Conservation (phyloP, 176 grass and related monocot species). For the Eremochloa ophiuroides region DNA sequence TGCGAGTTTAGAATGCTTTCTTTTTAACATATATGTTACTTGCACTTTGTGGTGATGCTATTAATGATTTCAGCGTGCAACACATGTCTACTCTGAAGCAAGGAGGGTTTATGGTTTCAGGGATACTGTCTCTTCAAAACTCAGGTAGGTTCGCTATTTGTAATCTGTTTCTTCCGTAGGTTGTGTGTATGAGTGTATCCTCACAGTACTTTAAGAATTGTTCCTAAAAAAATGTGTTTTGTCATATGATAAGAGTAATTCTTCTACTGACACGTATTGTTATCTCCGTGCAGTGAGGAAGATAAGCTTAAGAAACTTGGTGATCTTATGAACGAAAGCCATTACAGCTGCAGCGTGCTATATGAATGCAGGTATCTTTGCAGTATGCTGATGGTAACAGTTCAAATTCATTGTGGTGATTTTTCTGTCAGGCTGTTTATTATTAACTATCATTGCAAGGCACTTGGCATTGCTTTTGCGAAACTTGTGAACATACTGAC, state of each 20-base stretch:
- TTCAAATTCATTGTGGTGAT: neutral
- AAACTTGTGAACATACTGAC: neutral
- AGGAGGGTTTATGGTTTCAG: constrained; percentile 81
- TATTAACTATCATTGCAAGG: neutral
- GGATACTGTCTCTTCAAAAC: constrained; percentile 71
- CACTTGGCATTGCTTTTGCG: neutral
- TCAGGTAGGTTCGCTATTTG: constrained; percentile 30
- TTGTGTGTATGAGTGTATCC: neutral
- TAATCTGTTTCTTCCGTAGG: neutral
- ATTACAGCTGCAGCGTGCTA: constrained; percentile 86
- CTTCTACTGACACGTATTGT: neutral
- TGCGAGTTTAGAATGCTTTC: neutral
- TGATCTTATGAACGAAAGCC: constrained; percentile 91
- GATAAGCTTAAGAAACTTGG: constrained; percentile 73
- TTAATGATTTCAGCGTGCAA: constrained; percentile 53
- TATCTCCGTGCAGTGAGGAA: constrained; percentile 48
- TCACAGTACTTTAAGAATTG: neutral
- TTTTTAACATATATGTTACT: neutral
- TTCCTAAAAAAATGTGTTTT: neutral
- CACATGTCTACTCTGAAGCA: constrained; percentile 94
- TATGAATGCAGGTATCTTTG: constrained; percentile 89
- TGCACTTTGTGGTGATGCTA: neutral
- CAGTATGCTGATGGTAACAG: neutral
- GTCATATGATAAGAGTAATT: neutral
- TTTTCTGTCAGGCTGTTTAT: neutral